These are phyloP conservation scores for Candida mesenterica DNA, from an alignment of 1,139 yeast species.

Conservation along the genomic window DNA sequence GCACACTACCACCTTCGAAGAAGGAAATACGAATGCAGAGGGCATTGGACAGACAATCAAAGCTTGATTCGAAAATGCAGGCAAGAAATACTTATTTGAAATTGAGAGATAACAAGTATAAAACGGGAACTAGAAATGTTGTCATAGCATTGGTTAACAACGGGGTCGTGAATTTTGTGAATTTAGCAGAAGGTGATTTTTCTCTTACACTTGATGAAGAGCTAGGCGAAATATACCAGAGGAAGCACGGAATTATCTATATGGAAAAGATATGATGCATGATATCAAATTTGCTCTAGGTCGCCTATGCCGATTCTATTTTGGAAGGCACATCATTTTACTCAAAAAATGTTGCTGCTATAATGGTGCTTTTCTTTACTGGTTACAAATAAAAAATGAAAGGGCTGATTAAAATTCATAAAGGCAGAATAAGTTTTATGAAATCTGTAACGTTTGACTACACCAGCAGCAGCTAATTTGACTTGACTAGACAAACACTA, in stretches of 20 bases:
- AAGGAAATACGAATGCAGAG: slow-evolving; percentile 20
- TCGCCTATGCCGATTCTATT: too few relatives aligned
- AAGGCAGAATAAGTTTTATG: too few relatives aligned
- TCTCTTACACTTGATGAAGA: slow-evolving; percentile 30
- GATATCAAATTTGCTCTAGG: too few relatives aligned
- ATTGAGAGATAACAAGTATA: slow-evolving; percentile 27
- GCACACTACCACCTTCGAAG: slow-evolving; percentile 14
- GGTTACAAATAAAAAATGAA: too few relatives aligned
- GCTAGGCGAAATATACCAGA: slow-evolving; percentile 16
- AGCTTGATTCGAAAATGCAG: slow-evolving; percentile 25
- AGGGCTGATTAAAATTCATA: too few relatives aligned
- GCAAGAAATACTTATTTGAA: slow-evolving; percentile 26
- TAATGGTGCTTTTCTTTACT: too few relatives aligned
- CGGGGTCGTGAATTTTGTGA: slow-evolving; percentile 69
- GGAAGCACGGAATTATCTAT: slow-evolving; percentile 21
- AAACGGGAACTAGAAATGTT: slow-evolving; percentile 49
- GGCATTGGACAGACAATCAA: slow-evolving; percentile 26
- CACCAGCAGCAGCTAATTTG: too few relatives aligned
- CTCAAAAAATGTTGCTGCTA: too few relatives aligned
- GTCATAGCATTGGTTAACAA: slow-evolving; percentile 67
- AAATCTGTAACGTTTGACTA: too few relatives aligned
- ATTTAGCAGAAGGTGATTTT: slow-evolving; percentile 60
- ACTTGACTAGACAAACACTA: too few relatives aligned
- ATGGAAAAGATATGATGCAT: slow-evolving; percentile 8
- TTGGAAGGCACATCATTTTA: too few relatives aligned